Base-by-base conservation (phyloP, 1,284 basidiomycete species). In the Exobasidium cylindrosporum region DNA sequence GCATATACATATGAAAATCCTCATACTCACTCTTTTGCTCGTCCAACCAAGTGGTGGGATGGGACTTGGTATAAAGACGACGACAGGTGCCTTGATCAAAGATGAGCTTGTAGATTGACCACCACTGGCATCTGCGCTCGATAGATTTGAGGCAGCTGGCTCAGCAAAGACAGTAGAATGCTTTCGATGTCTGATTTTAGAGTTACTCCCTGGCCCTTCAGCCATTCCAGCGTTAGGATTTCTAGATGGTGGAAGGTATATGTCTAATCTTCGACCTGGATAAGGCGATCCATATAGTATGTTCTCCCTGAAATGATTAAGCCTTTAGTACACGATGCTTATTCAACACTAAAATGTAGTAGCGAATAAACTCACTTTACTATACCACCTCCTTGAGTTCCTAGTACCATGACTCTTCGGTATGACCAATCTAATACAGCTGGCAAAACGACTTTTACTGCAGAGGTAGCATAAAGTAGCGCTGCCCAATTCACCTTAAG, bases 61-160 rank as follows among this genome's bases (percentile, higher is more conserved):
- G 40, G 76, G 68, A 14, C 70, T 70, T 1, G 78, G 79, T 4
- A 82, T 63, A 44, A 82, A 66, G n/a, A 82, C 66, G 31, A 81
- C 62, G 10, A 81, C 76, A 10, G 80, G 79, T 10, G 75, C 73
- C 24, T 65, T 65, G 53, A 1, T 53, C 24, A 11, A 54, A 10
- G 7, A 10, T 14, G n/a, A 24, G 26, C 4, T 26, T 14, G 47
- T 13, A 17, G 43, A 45, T 45, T 45, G 43, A 28, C 26, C 21
- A 13, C 47, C 47, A 6, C 13, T 13, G 32, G 6, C 13, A 21
- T 11, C 21, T 26, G 7, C 58, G 28, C 17, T 26, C 31, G 29
- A 6, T 32, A 58, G 54, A 30, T 1, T 55, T 26, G 50, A 6
- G 10, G 24, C 32, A 28, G 45, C 29, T 5, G 60, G 49, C 32